Base-by-base conservation (phyloP, 1,284 basidiomycete species). In the Sanguinoderma infundibulare region DNA sequence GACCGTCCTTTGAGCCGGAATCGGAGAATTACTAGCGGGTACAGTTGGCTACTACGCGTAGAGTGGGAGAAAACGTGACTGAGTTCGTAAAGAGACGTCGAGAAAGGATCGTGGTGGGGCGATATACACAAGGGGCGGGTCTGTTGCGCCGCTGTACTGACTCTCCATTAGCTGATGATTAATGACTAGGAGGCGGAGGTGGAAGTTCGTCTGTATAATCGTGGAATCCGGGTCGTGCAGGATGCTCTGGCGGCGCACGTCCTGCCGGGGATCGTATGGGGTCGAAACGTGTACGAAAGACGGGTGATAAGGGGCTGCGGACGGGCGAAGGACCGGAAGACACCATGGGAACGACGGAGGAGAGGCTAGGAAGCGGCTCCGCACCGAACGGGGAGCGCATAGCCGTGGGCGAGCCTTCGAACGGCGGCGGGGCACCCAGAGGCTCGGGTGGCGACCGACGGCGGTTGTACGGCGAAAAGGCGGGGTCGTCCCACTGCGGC, bases 401-500 rank as follows among this genome's bases (percentile, higher is more conserved):
- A n/a, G 59, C 35, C 24, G 61, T 55, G 34, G 64, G 58, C 4
- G 59, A 58, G 24, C 36, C 50, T 4, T 55, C 55, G 10, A 56
- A 61, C 14, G 60, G 60, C 35, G 55, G 55, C 38, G 42, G 44
- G 22, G 55, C 55, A 17, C 54, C 51, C 14, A 53, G 63, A 9
- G 59, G 59, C 30, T 55, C 51, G 26, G 67, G 55, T 2, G 69
- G 65, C 24, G 66, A 62, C 53, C 65, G 55, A 38, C 67, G 68
- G 38, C 69, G 67, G 24, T 66, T 66, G 59, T 66, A 74, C 30
- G 73, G 73, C 35, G 73, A 74, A 59, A 74, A 73, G 9, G 71
- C 68, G 49, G 71, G 67, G 61, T 74, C 73, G 56, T 87, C 83
- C 86, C 87, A 88, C 53, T 84, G 85, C 2, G 87, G 87, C 59